Evolutionary conservation across 306 rosid genomes (phyloP), one percentile per base, ranked within the genome.

Genomic region (Vigna radiata): DNA sequence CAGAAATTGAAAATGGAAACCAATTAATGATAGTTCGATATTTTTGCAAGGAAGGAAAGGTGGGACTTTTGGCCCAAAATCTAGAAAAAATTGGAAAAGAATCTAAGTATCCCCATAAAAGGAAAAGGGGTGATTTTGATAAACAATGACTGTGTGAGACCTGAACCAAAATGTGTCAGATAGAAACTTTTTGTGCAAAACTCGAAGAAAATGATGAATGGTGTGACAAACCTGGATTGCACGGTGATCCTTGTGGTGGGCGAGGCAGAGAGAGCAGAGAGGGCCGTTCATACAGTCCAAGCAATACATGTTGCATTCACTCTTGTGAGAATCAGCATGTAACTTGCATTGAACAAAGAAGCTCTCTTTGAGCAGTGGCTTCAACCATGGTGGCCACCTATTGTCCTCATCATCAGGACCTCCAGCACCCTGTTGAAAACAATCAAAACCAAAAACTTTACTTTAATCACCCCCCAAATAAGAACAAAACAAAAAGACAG

Each of bases 331-430:
- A 82, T 92, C 97, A 5, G 90, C 96, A 52, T 96, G 99, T 8
- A 80, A 62, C 83, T 91, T 87, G 91, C 99, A 96, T 81, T 89
- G 99, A 88, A 88, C 99, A 71, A 96, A 96, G 87, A 96, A 96
- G 78, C 72, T 83, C 78, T 96, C 99, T 53, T 65, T 80, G 1
- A 96, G 90, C 47, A 96, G 83, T 67, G 99, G 98, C 72, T 88
- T 91, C 93, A 96, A 83, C 99, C 99, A 96, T 73, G 99, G 99
- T 29, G 99, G 99, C 99, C 99, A 96, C 86, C 94, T 85, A 60
- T 82, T 83, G 62, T 91, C 96, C 56, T 91, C 96, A 6, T 92
- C 99, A 18, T 87, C 98, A 58, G 95, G 97, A 2, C 97, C 96
- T 70, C 97, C 97, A 74, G 92, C 97, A 72, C 97, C 99, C 99